phyloP scores from a whole-genome alignment of 441 rosid species.

The Oxalis stricta region DNA sequence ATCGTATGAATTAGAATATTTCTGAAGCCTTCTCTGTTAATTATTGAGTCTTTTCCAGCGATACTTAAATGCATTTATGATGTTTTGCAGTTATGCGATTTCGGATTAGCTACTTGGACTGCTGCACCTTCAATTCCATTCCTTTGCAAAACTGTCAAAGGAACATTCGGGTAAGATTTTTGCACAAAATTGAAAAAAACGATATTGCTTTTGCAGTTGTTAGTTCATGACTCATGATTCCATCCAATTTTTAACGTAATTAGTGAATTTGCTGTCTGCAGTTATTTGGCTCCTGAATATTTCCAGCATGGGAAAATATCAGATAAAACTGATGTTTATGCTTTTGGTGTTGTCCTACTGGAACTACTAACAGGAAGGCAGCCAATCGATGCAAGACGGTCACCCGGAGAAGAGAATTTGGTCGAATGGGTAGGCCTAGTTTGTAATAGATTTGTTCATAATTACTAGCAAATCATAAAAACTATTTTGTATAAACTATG shows the following conservation, averaged over 20 bases:
- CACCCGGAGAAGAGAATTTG: constrained; percentile 80
- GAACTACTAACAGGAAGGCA: constrained; percentile 80
- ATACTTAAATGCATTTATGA: constrained; percentile 1
- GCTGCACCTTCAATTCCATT: constrained; percentile 90
- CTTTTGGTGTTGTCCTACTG: constrained; percentile 88
- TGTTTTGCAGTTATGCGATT: constrained; percentile 77
- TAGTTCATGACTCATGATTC: not conserved
- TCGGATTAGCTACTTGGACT: constrained; percentile 96
- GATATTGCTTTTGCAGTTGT: not conserved
- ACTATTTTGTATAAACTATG: no score
- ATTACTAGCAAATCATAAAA: no score
- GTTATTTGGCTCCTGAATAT: constrained; percentile 93
- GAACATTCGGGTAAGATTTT: constrained; percentile 77
- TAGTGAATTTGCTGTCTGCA: constrained; percentile 16
- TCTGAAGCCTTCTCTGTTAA: not conserved
- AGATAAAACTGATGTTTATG: constrained; percentile 88
- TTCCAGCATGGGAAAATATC: constrained; percentile 96
- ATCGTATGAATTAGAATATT: not conserved
- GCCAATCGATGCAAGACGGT: constrained; percentile 74
- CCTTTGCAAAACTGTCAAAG: constrained; percentile 97
- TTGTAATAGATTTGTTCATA: no score
- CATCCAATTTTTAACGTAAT: constrained; percentile 1
- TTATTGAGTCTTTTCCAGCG: not conserved
- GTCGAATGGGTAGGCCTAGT: constrained; percentile 79
- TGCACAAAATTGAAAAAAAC: not conserved